phyloP scores from a whole-genome alignment of 139 green algal species.

The Pleodorina starrii region DNA sequence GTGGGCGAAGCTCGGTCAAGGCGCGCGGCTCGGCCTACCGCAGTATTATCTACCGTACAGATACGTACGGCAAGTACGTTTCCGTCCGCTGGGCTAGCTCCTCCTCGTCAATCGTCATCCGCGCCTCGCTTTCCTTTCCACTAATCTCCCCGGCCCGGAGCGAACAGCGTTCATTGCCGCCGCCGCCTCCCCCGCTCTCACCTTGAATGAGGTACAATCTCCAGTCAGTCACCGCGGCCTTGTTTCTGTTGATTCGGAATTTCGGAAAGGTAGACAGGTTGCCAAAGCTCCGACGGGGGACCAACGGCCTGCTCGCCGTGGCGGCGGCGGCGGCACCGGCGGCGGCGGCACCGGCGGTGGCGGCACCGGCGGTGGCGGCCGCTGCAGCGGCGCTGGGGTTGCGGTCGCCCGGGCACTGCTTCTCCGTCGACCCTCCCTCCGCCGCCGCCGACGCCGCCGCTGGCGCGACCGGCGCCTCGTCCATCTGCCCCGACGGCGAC shows the following conservation, averaged over 20 bases:
- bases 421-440: not conserved
- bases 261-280: not conserved
- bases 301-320: not conserved
- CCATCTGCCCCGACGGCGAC: not conserved
- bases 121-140: too few species aligned
- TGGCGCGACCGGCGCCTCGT: not conserved
- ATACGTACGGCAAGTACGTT: too few species aligned
- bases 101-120: too few species aligned
- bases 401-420: not conserved
- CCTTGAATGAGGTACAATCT: conserved; percentile 30
- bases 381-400: not conserved
- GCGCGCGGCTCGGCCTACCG: too few species aligned
- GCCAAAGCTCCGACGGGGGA: not conserved
- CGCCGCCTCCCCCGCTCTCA: too few species aligned
- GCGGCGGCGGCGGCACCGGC: not conserved
- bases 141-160: too few species aligned
- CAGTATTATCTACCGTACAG: too few species aligned
- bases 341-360: not conserved
- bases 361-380: not conserved
- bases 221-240: conserved; percentile 20
- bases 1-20: too few species aligned
- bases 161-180: too few species aligned
- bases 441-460: not conserved
- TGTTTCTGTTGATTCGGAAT: not conserved
- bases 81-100: too few species aligned